These are phyloP conservation scores for Tricholoma sp. DNA, from an alignment of 768 basidiomycete species.

Conservation along the genomic window DNA sequence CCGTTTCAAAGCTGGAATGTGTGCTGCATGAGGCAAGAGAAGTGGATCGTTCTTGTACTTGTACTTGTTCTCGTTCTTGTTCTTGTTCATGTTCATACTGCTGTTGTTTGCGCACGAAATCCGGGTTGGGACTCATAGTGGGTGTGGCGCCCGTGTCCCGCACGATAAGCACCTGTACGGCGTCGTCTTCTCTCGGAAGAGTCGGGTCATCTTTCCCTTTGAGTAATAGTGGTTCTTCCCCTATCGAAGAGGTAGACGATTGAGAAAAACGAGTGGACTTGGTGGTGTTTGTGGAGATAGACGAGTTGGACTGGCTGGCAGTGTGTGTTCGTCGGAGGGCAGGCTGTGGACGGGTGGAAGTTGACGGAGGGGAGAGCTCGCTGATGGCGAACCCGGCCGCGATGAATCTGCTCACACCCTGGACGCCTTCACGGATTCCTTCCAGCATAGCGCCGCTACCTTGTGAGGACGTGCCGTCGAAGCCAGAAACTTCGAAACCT, in stretches of 20 bases:
- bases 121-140: conserved; percentile 44
- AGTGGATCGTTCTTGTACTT: conserved; percentile 1
- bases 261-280: conserved; percentile 37
- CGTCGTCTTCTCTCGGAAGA: conserved; percentile 13
- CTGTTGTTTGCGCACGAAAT: conserved; percentile 26
- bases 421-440: conserved; percentile 62
- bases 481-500: conserved; percentile 38
- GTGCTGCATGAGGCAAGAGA: neutral
- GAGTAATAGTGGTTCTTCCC: conserved; percentile 22
- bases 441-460: conserved; percentile 41
- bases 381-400: conserved; percentile 35
- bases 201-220: conserved; percentile 7
- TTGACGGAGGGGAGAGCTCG: conserved; percentile 19
- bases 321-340: conserved; percentile 8
- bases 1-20: conserved; percentile 3
- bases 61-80: too few species aligned
- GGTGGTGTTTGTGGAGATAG: conserved; percentile 13
- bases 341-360: conserved; percentile 5
- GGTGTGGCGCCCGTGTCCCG: conserved; percentile 47
- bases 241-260: conserved; percentile 42
- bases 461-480: conserved; percentile 12
- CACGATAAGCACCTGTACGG: conserved; percentile 34
- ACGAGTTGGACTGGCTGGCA: conserved; percentile 9
- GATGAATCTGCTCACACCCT: conserved; percentile 52
- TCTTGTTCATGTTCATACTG: conserved; percentile 19